phyloP scores from a whole-genome alignment of 2,329 filamentous ascomycete species.

The Aspergillus versicolor region DNA sequence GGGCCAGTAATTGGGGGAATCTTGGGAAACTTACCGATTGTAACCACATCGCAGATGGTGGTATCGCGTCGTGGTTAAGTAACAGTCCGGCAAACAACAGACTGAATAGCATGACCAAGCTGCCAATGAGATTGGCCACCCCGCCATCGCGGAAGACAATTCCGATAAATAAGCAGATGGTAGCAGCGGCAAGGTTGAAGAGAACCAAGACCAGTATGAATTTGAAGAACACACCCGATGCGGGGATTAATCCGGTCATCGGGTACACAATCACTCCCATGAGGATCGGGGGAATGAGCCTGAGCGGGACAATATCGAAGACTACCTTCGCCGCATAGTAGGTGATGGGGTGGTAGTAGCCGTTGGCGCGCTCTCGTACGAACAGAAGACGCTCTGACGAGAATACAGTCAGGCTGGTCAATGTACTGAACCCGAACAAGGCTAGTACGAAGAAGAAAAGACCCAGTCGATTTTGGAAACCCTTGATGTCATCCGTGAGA shows the following conservation, averaged over 20 bases:
- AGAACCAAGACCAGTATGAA: slow-evolving; percentile 90
- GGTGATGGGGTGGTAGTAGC: slow-evolving; percentile 90
- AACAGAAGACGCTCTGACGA: slow-evolving; percentile 88
- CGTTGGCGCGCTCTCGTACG: slow-evolving; percentile 89
- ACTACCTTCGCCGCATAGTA: slow-evolving; percentile 96
- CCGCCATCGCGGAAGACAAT: slow-evolving; percentile 90
- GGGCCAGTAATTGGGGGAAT: neutral
- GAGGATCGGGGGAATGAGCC: slow-evolving; percentile 88
- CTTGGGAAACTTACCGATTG: slow-evolving; percentile 62
- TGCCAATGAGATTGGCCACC: slow-evolving; percentile 90
- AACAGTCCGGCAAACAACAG: slow-evolving; percentile 90
- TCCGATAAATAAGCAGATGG: slow-evolving; percentile 93
- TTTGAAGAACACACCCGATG: slow-evolving; percentile 79
- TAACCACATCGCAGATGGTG: slow-evolving; percentile 79
- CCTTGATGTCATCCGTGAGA: slow-evolving; percentile 90
- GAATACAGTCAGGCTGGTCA: slow-evolving; percentile 92
- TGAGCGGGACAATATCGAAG: slow-evolving; percentile 95
- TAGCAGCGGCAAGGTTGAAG: slow-evolving; percentile 92
- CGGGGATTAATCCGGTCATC: slow-evolving; percentile 89
- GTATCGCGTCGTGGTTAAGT: slow-evolving; percentile 92
- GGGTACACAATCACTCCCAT: slow-evolving; percentile 96
- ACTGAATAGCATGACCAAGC: slow-evolving; percentile 95
- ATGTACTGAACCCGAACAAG: slow-evolving; percentile 92
- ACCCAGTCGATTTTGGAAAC: slow-evolving; percentile 95
- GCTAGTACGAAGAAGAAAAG: slow-evolving; percentile 97